phyloP scores from a whole-genome alignment of 176 grass and related monocot species.

The Stipa capillata region DNA sequence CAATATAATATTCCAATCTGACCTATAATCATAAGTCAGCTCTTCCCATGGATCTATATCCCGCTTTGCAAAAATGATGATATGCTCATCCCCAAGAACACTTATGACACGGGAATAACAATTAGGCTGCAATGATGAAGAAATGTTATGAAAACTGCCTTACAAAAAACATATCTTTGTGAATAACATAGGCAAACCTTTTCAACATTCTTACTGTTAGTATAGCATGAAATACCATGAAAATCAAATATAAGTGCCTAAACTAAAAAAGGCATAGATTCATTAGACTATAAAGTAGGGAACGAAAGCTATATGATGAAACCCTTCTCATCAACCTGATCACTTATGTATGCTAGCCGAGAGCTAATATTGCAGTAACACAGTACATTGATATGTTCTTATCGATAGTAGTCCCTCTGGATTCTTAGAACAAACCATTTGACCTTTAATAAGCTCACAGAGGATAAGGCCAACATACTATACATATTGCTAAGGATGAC shows the following conservation, averaged over 20 bases:
- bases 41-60: conserved; percentile 98
- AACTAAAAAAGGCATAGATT: conserved; percentile 4
- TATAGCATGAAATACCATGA: neutral
- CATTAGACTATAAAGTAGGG: neutral
- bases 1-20: conserved; percentile 3
- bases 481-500: neutral
- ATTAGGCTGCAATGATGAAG: conserved; percentile 65
- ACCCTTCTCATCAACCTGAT: neutral
- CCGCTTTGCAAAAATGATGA: conserved; percentile 96
- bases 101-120: conserved; percentile 97
- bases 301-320: neutral
- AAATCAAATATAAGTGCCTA: neutral
- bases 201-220: conserved; percentile 15
- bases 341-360: neutral
- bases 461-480: neutral
- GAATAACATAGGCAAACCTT: conserved; percentile 6
- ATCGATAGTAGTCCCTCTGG: neutral
- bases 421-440: neutral
- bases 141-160: conserved; percentile 11
- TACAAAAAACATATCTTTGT: neutral
- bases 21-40: conserved; percentile 98
- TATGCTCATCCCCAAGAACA: conserved; percentile 80
- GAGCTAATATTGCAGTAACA: neutral
- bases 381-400: neutral
- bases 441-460: neutral